Conservation (phyloP, 257 asterid genomes). For the Solanum arcanum region DNA sequence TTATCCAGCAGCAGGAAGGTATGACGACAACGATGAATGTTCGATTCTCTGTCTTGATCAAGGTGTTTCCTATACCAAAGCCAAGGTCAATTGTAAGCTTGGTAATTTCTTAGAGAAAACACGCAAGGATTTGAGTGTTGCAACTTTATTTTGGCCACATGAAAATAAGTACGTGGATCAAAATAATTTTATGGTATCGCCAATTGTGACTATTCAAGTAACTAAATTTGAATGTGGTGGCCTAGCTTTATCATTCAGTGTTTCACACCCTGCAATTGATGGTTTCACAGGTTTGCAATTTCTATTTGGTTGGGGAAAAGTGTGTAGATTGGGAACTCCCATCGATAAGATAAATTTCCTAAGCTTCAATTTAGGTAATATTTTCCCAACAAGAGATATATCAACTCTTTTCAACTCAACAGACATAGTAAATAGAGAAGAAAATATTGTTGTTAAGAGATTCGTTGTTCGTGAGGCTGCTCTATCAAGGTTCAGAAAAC, state of each 20-base stretch:
- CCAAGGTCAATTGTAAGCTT: background rate
- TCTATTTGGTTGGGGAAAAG: background rate
- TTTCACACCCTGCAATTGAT: background rate
- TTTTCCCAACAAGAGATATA: background rate
- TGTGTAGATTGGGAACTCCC: background rate
- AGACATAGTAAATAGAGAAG: background rate
- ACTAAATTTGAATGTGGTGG: background rate
- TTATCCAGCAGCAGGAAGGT: conserved; percentile 1
- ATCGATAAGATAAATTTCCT: background rate
- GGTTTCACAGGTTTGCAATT: background rate
- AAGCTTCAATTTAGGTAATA: background rate
- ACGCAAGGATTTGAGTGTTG: background rate
- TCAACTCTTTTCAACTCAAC: background rate
- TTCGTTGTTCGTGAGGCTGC: background rate
- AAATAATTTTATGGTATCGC: background rate
- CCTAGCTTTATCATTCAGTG: background rate
- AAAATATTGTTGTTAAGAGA: background rate
- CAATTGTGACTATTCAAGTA: background rate
- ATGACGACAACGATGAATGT: background rate
- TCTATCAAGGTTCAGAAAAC: background rate
- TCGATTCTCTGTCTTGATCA: background rate
- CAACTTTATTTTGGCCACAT: background rate
- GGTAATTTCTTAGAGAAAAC: background rate
- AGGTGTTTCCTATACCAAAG: background rate
- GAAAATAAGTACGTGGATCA: background rate